These are phyloP conservation scores for Eremochloa ophiuroides DNA, from an alignment of 176 grass and related monocot species.

Conservation along the genomic window DNA sequence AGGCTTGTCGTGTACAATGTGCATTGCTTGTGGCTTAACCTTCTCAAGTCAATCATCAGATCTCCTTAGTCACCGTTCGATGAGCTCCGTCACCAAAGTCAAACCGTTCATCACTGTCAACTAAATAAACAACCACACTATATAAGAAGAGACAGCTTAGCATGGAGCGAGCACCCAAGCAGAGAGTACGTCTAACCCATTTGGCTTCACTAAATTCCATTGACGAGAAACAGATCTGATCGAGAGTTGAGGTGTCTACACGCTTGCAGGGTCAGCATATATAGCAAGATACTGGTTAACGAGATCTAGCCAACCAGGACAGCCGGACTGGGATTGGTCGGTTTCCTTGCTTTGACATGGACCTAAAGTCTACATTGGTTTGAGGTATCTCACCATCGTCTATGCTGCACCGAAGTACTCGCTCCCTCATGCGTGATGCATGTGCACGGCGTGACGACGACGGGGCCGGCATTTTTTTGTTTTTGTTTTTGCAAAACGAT, in stretches of 20 bases:
- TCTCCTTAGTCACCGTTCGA: not conserved
- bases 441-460: slow-evolving; percentile 18
- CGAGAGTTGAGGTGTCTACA: not conserved
- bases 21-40: not conserved
- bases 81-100: not conserved
- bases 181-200: not conserved
- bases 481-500: no score
- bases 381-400: not conserved
- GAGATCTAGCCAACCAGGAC: not conserved
- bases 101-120: not conserved
- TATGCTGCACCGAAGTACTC: not conserved
- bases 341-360: slow-evolving; percentile 12
- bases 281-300: not conserved
- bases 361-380: slow-evolving; percentile 6
- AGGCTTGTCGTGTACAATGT: no score
- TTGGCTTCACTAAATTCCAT: not conserved
- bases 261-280: slow-evolving; percentile 5
- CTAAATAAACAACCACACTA: not conserved
- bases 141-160: not conserved
- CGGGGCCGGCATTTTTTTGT: no score
- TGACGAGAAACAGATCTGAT: slow-evolving; percentile 8
- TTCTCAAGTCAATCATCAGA: not conserved
- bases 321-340: no score
- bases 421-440: not conserved
- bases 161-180: not conserved